Evolutionary conservation across 2,329 filamentous ascomycete genomes (phyloP).

Genomic region (Arthrocladium fulminans): DNA sequence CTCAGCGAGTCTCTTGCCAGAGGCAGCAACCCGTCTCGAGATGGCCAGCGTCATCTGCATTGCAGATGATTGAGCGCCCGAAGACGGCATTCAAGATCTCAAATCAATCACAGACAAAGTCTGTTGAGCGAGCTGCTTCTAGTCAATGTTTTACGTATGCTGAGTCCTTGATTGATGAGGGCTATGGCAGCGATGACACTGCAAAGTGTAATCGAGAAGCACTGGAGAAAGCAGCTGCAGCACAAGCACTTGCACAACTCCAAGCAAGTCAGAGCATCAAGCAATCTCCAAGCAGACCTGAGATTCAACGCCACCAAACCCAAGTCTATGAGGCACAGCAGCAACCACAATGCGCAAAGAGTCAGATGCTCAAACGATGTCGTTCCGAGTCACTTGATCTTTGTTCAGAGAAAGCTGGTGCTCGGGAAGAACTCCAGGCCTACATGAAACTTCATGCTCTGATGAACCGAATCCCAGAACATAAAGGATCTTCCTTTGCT

Average conservation of each 20-base stretch:
- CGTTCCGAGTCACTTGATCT: background rate
- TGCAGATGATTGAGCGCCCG: background rate
- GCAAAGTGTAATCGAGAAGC: slow-evolving; percentile 10
- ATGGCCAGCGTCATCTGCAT: background rate
- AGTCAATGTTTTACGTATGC: background rate
- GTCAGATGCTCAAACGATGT: slow-evolving; percentile 2
- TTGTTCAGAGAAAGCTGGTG: no score
- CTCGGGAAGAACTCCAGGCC: background rate
- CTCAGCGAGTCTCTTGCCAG: background rate
- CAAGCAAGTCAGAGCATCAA: background rate
- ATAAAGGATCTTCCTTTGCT: background rate
- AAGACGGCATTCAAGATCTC: slow-evolving; percentile 1
- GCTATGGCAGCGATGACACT: slow-evolving; percentile 13
- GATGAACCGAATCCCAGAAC: background rate
- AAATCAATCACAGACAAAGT: background rate
- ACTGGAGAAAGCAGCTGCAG: slow-evolving; percentile 24
- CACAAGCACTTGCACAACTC: slow-evolving; percentile 15
- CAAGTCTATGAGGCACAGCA: background rate
- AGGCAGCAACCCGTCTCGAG: background rate
- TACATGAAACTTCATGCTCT: background rate
- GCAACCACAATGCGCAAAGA: background rate
- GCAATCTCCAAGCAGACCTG: background rate
- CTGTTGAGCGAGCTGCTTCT: background rate
- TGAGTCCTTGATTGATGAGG: slow-evolving; percentile 5
- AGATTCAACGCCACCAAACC: background rate